Evolutionary conservation across 805 yeast genomes (phyloP), one percentile per base, ranked within the genome.

Genomic region (Ascoidea asiatica): DNA sequence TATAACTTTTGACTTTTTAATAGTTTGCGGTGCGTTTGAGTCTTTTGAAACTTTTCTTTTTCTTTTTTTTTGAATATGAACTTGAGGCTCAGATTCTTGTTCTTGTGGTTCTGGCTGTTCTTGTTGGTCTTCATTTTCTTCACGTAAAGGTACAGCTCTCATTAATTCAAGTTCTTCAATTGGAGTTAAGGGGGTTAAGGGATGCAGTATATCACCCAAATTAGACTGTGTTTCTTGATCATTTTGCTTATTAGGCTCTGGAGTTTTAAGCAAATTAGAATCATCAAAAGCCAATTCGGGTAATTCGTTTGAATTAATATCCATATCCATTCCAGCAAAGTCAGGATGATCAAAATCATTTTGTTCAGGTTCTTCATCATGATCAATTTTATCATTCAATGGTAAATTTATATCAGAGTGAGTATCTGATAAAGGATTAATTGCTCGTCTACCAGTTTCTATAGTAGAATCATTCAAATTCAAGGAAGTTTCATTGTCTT

Each of bases 391-490:
- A 18, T 50, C 58, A n/a, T n/a, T n/a, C n/a, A n/a, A n/a, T n/a
- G n/a, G n/a, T n/a, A n/a, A n/a, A n/a, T n/a, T n/a, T n/a, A n/a
- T n/a, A n/a, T n/a, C n/a, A n/a, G n/a, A n/a, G n/a, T n/a, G n/a
- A n/a, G n/a, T n/a, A 4, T 29, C 35, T 11, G 35, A 29, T 29
- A 29, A 29, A 15, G 35, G 35, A 29, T 8, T 15, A 29, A 15
- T 15, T 11, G 56, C 60, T 43, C 72, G 70, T 59, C 92, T 73
- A 7, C 81, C 85, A 39, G 77, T 53, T 57, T 85, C 95, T 39
- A 85, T 69, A 0, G 89, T 80, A 29, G 65, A 68, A 52, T 80
- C 81, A 29, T 29, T 15, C 15, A 29, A 15, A 29, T 8, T 29
- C 8, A 29, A 15, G 15, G 35, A 29, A 29, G 8, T 8, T 11